Evolutionary conservation across 2,329 filamentous ascomycete species (phyloP).

Genomic region (Claviceps humidiphila): DNA sequence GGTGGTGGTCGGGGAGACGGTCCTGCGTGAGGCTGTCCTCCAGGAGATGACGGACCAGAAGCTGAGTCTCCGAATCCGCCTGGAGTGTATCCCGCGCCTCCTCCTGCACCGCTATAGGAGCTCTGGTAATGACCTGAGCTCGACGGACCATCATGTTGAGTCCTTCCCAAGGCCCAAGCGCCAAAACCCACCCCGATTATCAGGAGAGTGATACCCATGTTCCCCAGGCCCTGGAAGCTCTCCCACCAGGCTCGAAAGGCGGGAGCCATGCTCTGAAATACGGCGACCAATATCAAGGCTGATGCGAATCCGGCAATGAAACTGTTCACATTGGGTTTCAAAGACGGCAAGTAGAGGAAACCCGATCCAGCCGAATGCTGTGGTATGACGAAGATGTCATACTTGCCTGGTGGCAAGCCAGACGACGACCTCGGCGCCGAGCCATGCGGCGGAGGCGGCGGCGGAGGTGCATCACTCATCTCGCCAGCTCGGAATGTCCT

Average conservation of each 20-base stretch:
- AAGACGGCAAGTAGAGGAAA: slow-evolving; percentile 86
- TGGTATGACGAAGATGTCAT: slow-evolving; percentile 95
- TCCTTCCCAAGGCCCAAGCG: slow-evolving; percentile 51
- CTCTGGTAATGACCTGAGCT: slow-evolving; percentile 10
- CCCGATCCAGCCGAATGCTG: slow-evolving; percentile 80
- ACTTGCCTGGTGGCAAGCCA: slow-evolving; percentile 75
- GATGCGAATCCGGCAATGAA: slow-evolving; percentile 78
- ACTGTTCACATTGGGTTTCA: slow-evolving; percentile 76
- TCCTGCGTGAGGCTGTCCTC: slow-evolving; percentile 16
- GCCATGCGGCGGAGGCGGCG: slow-evolving; percentile 78
- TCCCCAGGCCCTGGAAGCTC: slow-evolving; percentile 56
- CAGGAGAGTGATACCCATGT: slow-evolving; percentile 58
- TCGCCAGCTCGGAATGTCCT: background rate
- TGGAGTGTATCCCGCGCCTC: slow-evolving; percentile 8
- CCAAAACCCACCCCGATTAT: slow-evolving; percentile 60
- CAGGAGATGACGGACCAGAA: slow-evolving; percentile 16
- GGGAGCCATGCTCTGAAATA: slow-evolving; percentile 64
- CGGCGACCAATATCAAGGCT: slow-evolving; percentile 56
- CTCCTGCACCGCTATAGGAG: slow-evolving; percentile 10
- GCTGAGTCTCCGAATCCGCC: slow-evolving; percentile 18
- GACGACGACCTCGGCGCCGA: slow-evolving; percentile 54
- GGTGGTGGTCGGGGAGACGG: slow-evolving; percentile 18
- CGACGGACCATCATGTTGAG: slow-evolving; percentile 20
- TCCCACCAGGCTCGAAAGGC: slow-evolving; percentile 61
- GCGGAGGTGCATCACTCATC: slow-evolving; percentile 51